Conservation (phyloP, 345 rosid genomes). For the Bruguiera gymnorhiza region DNA sequence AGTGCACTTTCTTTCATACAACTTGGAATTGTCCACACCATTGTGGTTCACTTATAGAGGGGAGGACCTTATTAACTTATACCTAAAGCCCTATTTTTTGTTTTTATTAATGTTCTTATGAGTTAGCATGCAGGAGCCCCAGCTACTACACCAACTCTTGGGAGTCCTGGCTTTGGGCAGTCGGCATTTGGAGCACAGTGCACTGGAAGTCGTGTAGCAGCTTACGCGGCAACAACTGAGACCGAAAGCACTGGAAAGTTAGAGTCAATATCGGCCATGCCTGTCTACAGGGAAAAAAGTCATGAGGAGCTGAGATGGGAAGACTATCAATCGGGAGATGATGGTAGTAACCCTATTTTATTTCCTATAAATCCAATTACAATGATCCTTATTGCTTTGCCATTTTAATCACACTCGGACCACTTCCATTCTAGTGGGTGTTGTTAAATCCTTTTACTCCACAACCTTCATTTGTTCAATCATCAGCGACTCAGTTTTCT, state of each 20-base stretch:
- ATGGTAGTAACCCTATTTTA: neutral
- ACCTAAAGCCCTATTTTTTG: neutral
- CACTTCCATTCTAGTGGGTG: slow-evolving; percentile 38
- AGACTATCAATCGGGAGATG: too few relatives aligned
- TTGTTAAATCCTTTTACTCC: slow-evolving; percentile 51
- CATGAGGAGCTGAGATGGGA: too few relatives aligned
- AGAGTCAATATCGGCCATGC: slow-evolving; percentile 79
- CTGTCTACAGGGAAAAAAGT: slow-evolving; percentile 53
- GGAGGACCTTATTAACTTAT: neutral
- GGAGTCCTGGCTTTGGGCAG: slow-evolving; percentile 62
- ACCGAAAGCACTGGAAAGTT: slow-evolving; percentile 1
- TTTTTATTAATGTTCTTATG: neutral
- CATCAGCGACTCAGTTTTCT: slow-evolving; percentile 57
- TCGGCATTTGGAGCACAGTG: slow-evolving; percentile 67
- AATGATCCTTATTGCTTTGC: too few relatives aligned
- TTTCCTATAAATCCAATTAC: too few relatives aligned
- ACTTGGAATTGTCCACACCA: neutral
- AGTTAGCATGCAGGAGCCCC: slow-evolving; percentile 48
- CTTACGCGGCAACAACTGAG: slow-evolving; percentile 58
- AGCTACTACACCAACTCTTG: slow-evolving; percentile 66
- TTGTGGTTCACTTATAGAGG: neutral
- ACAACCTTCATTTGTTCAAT: slow-evolving; percentile 41
- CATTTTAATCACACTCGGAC: too few relatives aligned
- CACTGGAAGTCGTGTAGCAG: slow-evolving; percentile 25
- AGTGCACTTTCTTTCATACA: neutral